Conservation (phyloP, 257 asterid species). For the Leptodermis oblonga region DNA sequence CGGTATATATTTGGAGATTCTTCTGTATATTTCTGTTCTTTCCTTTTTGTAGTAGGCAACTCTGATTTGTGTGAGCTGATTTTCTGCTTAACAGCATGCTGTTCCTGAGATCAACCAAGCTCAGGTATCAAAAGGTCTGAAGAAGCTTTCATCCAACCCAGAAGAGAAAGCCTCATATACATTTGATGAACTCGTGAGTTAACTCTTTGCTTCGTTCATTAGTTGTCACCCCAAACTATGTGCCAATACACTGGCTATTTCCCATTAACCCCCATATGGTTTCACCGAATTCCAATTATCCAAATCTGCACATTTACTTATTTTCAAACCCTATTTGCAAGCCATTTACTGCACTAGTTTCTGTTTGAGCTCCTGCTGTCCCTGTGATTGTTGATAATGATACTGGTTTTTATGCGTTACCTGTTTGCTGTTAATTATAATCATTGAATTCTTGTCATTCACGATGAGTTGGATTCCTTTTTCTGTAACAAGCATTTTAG, state of each 20-base stretch:
- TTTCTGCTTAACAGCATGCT: slow-evolving; percentile 38
- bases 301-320: too few relatives aligned
- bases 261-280: too few relatives aligned
- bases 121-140: slow-evolving; percentile 31
- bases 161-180: slow-evolving; percentile 30
- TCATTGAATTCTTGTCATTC: too few relatives aligned
- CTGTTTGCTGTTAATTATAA: too few relatives aligned
- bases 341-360: too few relatives aligned
- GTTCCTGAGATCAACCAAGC: slow-evolving; percentile 34
- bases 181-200: slow-evolving; percentile 44
- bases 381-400: too few relatives aligned
- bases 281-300: too few relatives aligned
- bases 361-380: too few relatives aligned
- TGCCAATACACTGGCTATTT: not conserved
- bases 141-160: slow-evolving; percentile 26
- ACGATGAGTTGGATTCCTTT: too few relatives aligned
- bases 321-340: too few relatives aligned
- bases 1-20: slow-evolving; percentile 4
- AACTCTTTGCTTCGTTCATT: slow-evolving; percentile 14
- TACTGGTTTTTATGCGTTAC: too few relatives aligned
- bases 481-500: too few relatives aligned
- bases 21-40: slow-evolving; percentile 10
- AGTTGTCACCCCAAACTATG: not conserved
- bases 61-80: slow-evolving; percentile 25
- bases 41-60: slow-evolving; percentile 10